These are phyloP conservation scores for Microsporum audouinii DNA, from an alignment of 2,329 filamentous ascomycete genomes.

Conservation along the genomic window DNA sequence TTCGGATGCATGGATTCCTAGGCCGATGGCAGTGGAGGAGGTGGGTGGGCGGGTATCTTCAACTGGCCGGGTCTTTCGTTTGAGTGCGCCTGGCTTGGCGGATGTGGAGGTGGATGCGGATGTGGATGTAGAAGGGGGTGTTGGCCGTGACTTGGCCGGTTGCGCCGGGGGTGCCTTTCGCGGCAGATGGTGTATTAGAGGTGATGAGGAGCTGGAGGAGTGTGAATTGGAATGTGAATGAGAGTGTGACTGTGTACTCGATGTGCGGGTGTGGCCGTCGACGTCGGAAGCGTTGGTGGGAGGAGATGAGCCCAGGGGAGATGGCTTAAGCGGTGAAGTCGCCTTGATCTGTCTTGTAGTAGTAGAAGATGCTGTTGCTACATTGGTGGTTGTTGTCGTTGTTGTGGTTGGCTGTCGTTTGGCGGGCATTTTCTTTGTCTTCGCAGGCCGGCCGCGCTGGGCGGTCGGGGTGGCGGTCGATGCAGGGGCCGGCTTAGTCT, in stretches of 20 bases:
- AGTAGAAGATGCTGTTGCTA: conserved; percentile 13
- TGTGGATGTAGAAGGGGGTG: conserved; percentile 16
- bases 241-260: conserved; percentile 21
- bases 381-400: conserved; percentile 25
- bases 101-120: conserved; percentile 10
- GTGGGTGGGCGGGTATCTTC: not conserved
- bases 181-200: conserved; percentile 31
- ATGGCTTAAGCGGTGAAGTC: conserved; percentile 50
- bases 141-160: conserved; percentile 14
- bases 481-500: conserved; percentile 5
- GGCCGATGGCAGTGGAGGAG: conserved; percentile 14
- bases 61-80: conserved; percentile 32
- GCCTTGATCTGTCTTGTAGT: conserved; percentile 21
- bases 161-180: not conserved
- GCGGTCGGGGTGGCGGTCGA: conserved; percentile 1
- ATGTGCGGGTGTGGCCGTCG: conserved; percentile 34
- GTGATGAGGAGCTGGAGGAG: conserved; percentile 38
- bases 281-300: conserved; percentile 51
- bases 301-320: conserved; percentile 50
- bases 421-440: conserved; percentile 5
- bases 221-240: conserved; percentile 20
- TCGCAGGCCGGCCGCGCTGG: not conserved
- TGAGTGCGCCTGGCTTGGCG: conserved; percentile 26
- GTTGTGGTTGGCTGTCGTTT: conserved; percentile 14
- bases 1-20: conserved; percentile 9